phyloP scores from a whole-genome alignment of 2,329 filamentous ascomycete species.

The Neocatenulostroma microsporum region DNA sequence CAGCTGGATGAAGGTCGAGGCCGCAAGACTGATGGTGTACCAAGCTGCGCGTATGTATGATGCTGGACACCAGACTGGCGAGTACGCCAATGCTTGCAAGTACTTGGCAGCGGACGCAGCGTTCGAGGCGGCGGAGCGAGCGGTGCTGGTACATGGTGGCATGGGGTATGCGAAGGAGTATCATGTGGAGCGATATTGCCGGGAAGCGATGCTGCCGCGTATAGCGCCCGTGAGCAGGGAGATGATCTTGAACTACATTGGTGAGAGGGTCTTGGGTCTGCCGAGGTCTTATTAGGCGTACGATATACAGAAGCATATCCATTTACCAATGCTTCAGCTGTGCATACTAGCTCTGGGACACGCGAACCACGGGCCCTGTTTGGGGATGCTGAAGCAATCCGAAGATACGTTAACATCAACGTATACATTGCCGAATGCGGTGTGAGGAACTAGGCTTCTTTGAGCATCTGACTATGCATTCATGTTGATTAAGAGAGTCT shows the following conservation, averaged over 20 bases:
- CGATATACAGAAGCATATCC: too few relatives aligned
- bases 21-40: conserved; percentile 57
- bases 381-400: too few relatives aligned
- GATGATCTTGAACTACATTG: conserved; percentile 30
- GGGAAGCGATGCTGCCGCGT: conserved; percentile 57
- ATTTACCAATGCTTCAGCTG: too few relatives aligned
- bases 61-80: conserved; percentile 41
- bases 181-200: conserved; percentile 57
- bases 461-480: too few relatives aligned
- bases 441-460: too few relatives aligned
- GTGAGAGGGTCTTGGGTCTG: conserved; percentile 25
- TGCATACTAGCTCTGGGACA: too few relatives aligned
- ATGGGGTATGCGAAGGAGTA: conserved; percentile 58
- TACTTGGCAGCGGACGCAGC: conserved; percentile 60
- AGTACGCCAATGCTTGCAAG: conserved; percentile 58
- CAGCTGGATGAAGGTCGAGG: conserved; percentile 58
- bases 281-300: conserved; percentile 22
- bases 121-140: conserved; percentile 55
- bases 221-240: conserved; percentile 53
- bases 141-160: conserved; percentile 52
- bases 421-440: too few relatives aligned
- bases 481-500: too few relatives aligned
- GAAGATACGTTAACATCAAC: too few relatives aligned
- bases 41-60: conserved; percentile 59
- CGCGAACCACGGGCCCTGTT: too few relatives aligned